A percentile compares a stretch with the other conserved stretches of the same genome.
These are phyloP conservation scores for Ophiorrhiza pumila DNA, from an alignment of 257 asterid species.

Conservation along the genomic window DNA sequence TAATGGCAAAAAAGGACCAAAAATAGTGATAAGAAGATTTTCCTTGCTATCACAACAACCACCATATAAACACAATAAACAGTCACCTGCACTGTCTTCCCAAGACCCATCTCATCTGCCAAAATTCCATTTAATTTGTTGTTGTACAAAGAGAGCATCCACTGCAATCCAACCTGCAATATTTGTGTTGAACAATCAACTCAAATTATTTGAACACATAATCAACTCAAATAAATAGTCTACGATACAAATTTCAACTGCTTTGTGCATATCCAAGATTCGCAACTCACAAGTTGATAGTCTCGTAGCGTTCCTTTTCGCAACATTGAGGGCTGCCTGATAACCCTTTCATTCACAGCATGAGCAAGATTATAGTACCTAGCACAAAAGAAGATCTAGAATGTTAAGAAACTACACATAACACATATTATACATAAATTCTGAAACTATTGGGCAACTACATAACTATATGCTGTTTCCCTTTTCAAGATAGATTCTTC, in stretches of 20 bases:
- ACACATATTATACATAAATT: not conserved
- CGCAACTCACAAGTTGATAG: slow-evolving; percentile 85
- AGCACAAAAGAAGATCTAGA: slow-evolving; percentile 20
- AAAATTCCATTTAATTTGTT: slow-evolving; percentile 95
- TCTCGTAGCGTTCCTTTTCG: slow-evolving; percentile 92
- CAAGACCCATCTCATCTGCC: slow-evolving; percentile 99
- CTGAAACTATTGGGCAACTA: not conserved
- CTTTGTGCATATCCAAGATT: slow-evolving; percentile 16
- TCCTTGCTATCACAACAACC: not conserved
- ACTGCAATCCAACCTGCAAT: slow-evolving; percentile 97
- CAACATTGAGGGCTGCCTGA: slow-evolving; percentile 95
- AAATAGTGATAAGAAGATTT: not conserved
- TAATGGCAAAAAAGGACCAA: not conserved
- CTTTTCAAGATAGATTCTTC: slow-evolving; percentile 7
- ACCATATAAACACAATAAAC: not conserved
- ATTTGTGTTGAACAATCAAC: slow-evolving; percentile 23
- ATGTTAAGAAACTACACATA: slow-evolving; percentile 16
- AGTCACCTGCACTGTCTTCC: slow-evolving; percentile 97
- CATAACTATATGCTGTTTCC: not conserved
- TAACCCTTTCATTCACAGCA: slow-evolving; percentile 93
- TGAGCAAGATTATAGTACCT: slow-evolving; percentile 98
- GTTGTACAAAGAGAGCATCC: slow-evolving; percentile 98
- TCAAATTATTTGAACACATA: slow-evolving; percentile 20
- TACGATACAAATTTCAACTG: not conserved
- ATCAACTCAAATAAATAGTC: slow-evolving; percentile 13